A percentile compares a stretch with the other conserved stretches of the same genome.
phyloP scores from a whole-genome alignment of 2,329 filamentous ascomycete genomes.

The Ophiostoma perfectum region DNA sequence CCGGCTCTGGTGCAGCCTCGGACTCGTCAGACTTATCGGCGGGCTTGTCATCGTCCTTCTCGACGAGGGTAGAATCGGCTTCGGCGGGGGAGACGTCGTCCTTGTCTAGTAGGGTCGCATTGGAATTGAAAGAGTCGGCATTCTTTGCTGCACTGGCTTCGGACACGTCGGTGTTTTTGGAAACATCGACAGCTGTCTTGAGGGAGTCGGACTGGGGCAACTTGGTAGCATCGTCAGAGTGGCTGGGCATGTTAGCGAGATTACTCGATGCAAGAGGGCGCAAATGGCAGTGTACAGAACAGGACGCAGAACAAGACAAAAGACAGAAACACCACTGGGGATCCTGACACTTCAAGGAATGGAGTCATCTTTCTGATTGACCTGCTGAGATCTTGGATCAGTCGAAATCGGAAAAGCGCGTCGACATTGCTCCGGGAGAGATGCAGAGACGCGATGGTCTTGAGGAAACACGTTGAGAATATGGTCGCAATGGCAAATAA shows the following conservation, averaged over 20 bases:
- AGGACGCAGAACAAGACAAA: not conserved
- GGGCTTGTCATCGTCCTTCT: constrained; percentile 10
- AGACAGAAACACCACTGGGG: not conserved
- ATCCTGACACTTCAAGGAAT: not conserved
- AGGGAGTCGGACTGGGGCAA: not conserved
- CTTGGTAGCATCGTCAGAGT: constrained; percentile 1
- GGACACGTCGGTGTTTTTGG: not conserved
- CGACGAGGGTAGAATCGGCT: constrained; percentile 1
- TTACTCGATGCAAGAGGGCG: not conserved
- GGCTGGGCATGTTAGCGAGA: constrained; percentile 8
- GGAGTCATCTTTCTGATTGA: not conserved
- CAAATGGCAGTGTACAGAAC: not conserved
- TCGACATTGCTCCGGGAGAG: not conserved
- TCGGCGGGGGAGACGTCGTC: not conserved
- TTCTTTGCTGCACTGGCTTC: constrained; percentile 18
- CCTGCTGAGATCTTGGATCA: not conserved
- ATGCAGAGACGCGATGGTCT: too few species aligned
- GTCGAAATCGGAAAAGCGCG: not conserved
- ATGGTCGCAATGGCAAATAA: too few species aligned
- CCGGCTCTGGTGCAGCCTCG: not conserved
- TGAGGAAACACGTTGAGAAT: too few species aligned
- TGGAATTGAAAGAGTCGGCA: constrained; percentile 18
- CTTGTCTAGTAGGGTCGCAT: constrained; percentile 9
- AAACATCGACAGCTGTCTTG: not conserved
- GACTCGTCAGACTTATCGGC: not conserved